These are phyloP conservation scores for Bruguiera parviflora DNA, from an alignment of 345 rosid genomes.

Conservation along the genomic window DNA sequence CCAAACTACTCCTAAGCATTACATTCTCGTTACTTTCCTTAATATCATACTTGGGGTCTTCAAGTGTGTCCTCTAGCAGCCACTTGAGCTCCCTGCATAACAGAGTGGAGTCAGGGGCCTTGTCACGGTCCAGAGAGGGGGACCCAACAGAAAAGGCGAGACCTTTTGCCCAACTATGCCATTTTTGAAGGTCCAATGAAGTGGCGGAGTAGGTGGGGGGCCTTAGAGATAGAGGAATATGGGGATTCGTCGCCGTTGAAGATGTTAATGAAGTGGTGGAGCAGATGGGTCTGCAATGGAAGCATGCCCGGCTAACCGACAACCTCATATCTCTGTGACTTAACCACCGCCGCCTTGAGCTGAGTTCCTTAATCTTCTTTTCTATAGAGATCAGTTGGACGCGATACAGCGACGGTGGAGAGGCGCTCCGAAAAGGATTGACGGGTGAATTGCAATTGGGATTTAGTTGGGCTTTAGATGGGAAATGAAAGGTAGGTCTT, in stretches of 20 bases:
- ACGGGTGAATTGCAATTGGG: no score
- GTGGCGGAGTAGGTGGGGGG: slow-evolving; percentile 43
- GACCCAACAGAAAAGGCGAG: slow-evolving; percentile 57
- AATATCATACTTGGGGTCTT: slow-evolving; percentile 21
- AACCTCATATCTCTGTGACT: not conserved
- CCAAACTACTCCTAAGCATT: slow-evolving; percentile 39
- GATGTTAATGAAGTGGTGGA: slow-evolving; percentile 14
- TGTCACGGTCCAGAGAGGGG: slow-evolving; percentile 43
- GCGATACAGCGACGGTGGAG: no score
- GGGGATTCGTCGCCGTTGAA: slow-evolving; percentile 25
- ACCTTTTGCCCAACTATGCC: slow-evolving; percentile 75
- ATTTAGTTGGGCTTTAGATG: no score
- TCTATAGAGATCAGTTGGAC: no score
- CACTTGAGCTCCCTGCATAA: slow-evolving; percentile 74
- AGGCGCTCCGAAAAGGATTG: no score
- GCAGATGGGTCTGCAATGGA: slow-evolving; percentile 10
- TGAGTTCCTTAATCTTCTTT: no score
- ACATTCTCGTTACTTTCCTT: slow-evolving; percentile 14
- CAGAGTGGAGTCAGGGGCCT: slow-evolving; percentile 57
- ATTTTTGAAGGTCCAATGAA: slow-evolving; percentile 50
- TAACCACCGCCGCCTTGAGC: no score
- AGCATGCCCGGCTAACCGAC: not conserved
- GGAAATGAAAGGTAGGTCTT: no score
- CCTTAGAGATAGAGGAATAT: slow-evolving; percentile 53
- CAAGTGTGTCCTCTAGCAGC: slow-evolving; percentile 68